Percentiles rank a stretch among this genome's conserved stretches.
These are phyloP conservation scores for Metschnikowia kunwiensis DNA, from an alignment of 805 yeast species.

Conservation along the genomic window DNA sequence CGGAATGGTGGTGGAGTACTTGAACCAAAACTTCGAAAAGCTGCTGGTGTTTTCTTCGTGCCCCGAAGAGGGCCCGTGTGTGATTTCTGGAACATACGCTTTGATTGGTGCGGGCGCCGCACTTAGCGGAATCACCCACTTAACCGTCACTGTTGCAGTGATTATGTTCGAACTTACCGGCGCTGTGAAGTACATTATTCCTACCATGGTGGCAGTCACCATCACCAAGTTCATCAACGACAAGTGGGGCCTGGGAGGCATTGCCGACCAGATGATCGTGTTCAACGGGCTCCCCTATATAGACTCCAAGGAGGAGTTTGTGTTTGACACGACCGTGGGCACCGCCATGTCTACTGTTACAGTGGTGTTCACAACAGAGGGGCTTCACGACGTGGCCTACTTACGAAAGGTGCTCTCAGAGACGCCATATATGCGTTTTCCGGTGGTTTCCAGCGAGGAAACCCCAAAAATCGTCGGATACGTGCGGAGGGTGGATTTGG, in stretches of 20 bases:
- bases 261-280: slow-evolving; percentile 91
- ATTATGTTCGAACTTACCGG: slow-evolving; percentile 97
- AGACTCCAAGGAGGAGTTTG: slow-evolving; percentile 66
- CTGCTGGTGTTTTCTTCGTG: slow-evolving; percentile 35
- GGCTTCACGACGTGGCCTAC: slow-evolving; percentile 28
- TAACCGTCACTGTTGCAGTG: slow-evolving; percentile 89
- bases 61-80: slow-evolving; percentile 45
- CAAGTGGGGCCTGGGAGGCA: slow-evolving; percentile 75
- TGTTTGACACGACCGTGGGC: slow-evolving; percentile 43
- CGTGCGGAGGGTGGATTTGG: slow-evolving; percentile 42
- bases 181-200: slow-evolving; percentile 85
- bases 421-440: slow-evolving; percentile 47
- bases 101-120: slow-evolving; percentile 96
- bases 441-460: slow-evolving; percentile 44
- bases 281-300: slow-evolving; percentile 86
- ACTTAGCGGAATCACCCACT: slow-evolving; percentile 87
- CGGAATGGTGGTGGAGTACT: slow-evolving; percentile 64
- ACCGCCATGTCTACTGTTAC: slow-evolving; percentile 59
- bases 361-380: slow-evolving; percentile 36
- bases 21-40: slow-evolving; percentile 31
- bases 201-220: slow-evolving; percentile 95
- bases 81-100: slow-evolving; percentile 94
- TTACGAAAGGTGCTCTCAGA: slow-evolving; percentile 32
- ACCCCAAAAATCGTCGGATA: slow-evolving; percentile 45
- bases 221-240: slow-evolving; percentile 79